Base-by-base conservation (phyloP, 2,329 filamentous ascomycete species). In the Ophiostoma sp. region DNA sequence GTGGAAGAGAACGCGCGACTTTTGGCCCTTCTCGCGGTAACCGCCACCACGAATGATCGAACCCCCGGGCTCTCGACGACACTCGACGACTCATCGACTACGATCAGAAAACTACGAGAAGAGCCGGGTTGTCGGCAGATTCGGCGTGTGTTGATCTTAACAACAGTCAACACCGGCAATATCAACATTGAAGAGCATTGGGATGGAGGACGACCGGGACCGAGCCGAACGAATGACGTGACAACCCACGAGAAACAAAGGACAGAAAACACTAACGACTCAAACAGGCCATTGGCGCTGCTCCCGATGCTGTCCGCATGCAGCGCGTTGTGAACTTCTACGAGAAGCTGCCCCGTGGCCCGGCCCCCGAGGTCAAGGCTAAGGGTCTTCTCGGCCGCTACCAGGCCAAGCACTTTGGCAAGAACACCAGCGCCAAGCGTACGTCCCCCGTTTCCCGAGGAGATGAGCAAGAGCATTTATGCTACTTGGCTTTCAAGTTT, bases 281-380 rank as follows among this genome's bases (percentile, higher is more conserved):
- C 75, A 74, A 61, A 78, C 83, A 98, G 96, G 95, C 93, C 80
- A 94, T 99, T 82, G 95, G 96, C 81, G 92, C 93, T 82, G 94
- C 95, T 79, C 93, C 95, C 82, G 95, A 98, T 90, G 96, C 96
- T 82, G 90, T 94, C 82, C 94, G 95, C 83, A 98, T 99, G 96
- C 93, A 97, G 84, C 93, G 95, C 81, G 94, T 99, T 79, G 95
- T 98, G 84, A 93, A 89, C 87, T 98, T 99, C 90, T 99, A 99
- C 90, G 94, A 97, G 88, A 97, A 95, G 85, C 94, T 99, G 75
- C 96, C 97, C 82, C 94, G 95, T 82, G 97, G 96, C 79, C 85
- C 93, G 79, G 95, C 95, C 80, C 95, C 96, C 80, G 91, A 94
- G 84, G 84, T 90, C 79, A 90, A 97, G 89, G 85, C 92, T 78